These are phyloP conservation scores for Erysimum cheiri DNA, from an alignment of 441 rosid genomes.

Conservation along the genomic window DNA sequence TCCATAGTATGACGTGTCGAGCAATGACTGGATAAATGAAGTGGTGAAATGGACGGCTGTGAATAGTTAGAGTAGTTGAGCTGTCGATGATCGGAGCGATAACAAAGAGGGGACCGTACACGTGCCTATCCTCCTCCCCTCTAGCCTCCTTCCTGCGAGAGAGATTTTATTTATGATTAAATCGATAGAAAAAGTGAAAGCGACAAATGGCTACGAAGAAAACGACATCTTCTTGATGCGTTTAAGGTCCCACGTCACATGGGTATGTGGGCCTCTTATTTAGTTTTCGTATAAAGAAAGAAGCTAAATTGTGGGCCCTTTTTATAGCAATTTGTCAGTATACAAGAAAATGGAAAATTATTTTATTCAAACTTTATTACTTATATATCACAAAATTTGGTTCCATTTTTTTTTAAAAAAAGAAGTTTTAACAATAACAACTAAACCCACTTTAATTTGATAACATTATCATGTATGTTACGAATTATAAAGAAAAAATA, in stretches of 20 bases:
- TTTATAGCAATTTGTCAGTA: conserved; percentile 32
- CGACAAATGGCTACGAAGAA: conserved; percentile 51
- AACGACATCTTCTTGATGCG: conserved; percentile 50
- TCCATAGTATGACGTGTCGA: conserved; percentile 28
- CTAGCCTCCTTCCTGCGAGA: conserved; percentile 45
- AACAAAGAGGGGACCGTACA: conserved; percentile 34
- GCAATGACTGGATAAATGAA: conserved; percentile 12
- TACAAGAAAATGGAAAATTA: not conserved
- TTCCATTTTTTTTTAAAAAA: not conserved
- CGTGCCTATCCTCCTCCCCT: conserved; percentile 39
- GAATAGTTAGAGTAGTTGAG: conserved; percentile 40
- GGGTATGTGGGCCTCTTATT: conserved; percentile 45
- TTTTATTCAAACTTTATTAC: not conserved
- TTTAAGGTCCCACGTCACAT: conserved; percentile 74
- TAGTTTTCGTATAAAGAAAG: conserved; percentile 48
- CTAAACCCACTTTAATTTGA: conserved; percentile 5
- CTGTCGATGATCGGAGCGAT: conserved; percentile 42
- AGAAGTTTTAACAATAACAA: not conserved
- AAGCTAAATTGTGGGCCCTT: conserved; percentile 44
- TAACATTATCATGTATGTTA: not conserved
- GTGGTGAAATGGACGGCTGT: conserved; percentile 41
- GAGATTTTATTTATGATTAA: conserved; percentile 30
- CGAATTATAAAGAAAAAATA: not conserved
- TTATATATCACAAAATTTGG: conserved; percentile 8
- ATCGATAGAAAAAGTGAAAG: conserved; percentile 39